These are phyloP conservation scores for Moelleriella libera DNA, from an alignment of 2,329 filamentous ascomycete species.

Conservation along the genomic window DNA sequence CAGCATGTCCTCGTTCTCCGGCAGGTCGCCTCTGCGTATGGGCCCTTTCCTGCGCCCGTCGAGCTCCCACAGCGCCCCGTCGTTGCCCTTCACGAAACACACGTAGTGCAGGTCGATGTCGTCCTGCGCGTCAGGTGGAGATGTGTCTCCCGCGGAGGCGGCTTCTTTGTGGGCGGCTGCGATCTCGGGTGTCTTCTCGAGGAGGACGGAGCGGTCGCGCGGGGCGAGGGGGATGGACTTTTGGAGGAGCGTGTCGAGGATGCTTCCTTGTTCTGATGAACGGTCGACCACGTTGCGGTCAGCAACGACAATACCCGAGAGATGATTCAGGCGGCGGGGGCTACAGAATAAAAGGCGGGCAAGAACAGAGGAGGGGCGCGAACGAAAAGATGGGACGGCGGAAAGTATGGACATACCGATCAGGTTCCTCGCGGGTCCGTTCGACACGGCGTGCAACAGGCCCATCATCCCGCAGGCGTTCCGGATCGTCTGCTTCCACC, in stretches of 20 bases:
- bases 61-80: conserved; percentile 49
- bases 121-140: conserved; percentile 63
- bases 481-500: conserved; percentile 90
- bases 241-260: conserved; percentile 50
- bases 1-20: conserved; percentile 52
- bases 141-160: conserved; percentile 63
- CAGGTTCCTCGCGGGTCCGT: conserved; percentile 53
- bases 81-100: conserved; percentile 68
- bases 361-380: too few species aligned
- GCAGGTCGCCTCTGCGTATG: conserved; percentile 39
- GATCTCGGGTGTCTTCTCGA: conserved; percentile 64
- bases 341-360: too few species aligned
- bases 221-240: conserved; percentile 59
- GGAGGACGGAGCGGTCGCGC: conserved; percentile 49
- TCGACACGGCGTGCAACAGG: conserved; percentile 66
- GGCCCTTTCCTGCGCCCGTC: conserved; percentile 46
- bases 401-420: too few species aligned
- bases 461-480: conserved; percentile 91
- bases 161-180: conserved; percentile 68
- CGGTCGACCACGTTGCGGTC: neutral
- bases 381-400: too few species aligned
- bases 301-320: neutral
- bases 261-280: conserved; percentile 29
- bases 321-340: neutral
- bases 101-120: conserved; percentile 92